Percentiles rank a stretch among this genome's conserved stretches.
Evolutionary conservation across 768 basidiomycete genomes (phyloP).

Genomic region (Psilocybe tampanensis): DNA sequence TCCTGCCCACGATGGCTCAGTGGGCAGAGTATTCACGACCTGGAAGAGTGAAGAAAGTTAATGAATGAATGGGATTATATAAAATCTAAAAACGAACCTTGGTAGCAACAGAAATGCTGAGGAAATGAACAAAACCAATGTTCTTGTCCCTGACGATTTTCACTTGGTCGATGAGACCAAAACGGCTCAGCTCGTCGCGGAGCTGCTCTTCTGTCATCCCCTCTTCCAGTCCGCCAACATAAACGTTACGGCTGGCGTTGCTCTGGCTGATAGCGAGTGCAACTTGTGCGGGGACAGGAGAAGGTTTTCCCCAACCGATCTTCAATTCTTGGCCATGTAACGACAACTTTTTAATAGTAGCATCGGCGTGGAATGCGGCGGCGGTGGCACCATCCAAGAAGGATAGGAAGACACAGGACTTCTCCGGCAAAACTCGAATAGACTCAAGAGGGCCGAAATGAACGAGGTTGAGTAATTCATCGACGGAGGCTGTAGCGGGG

Average conservation of each 20-base stretch:
- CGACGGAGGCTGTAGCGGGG: constrained; percentile 93
- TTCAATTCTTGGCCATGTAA: constrained; percentile 96
- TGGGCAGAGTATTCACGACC: constrained; percentile 93
- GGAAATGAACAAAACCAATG: constrained; percentile 98
- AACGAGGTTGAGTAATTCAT: constrained; percentile 96
- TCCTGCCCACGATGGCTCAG: constrained; percentile 91
- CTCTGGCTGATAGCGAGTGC: constrained; percentile 87
- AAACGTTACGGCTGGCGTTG: constrained; percentile 95
- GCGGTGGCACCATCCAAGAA: constrained; percentile 94
- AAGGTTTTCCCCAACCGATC: constrained; percentile 98
- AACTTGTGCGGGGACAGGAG: constrained; percentile 84
- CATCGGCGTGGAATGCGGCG: constrained; percentile 96
- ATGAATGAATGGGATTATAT: too few species aligned
- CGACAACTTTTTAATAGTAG: constrained; percentile 89
- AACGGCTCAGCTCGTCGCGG: constrained; percentile 87
- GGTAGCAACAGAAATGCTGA: constrained; percentile 92
- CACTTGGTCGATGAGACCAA: constrained; percentile 97
- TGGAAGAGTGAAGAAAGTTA: constrained; percentile 29
- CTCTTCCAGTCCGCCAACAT: constrained; percentile 92
- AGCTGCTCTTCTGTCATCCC: constrained; percentile 88
- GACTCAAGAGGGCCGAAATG: constrained; percentile 97
- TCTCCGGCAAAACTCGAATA: constrained; percentile 93
- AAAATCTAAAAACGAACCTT: constrained; percentile 60
- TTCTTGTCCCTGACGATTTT: constrained; percentile 99
- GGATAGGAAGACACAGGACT: constrained; percentile 96